Conservation (phyloP, 2,329 filamentous ascomycete genomes). For the Daldinia eschscholtzii region DNA sequence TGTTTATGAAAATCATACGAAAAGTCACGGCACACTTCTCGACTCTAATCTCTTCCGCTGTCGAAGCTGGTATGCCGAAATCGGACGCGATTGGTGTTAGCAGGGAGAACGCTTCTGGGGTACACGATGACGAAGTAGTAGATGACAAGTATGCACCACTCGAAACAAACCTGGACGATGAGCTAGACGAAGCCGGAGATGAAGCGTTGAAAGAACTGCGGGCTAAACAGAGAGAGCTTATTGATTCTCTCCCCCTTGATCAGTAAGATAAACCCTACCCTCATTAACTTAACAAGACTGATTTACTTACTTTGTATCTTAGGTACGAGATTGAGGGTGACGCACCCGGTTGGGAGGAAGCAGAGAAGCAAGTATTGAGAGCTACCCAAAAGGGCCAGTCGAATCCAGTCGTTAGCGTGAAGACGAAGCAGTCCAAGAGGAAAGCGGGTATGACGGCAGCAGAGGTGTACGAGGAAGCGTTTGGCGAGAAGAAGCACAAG, state of each 20-base stretch:
- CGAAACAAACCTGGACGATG: constrained; percentile 79
- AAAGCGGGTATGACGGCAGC: constrained; percentile 72
- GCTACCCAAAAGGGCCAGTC: constrained; percentile 67
- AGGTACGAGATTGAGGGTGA: constrained; percentile 76
- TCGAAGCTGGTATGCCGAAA: constrained; percentile 74
- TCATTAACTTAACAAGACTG: constrained; percentile 4
- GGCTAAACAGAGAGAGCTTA: constrained; percentile 86
- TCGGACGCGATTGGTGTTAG: constrained; percentile 69
- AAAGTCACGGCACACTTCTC: constrained; percentile 87
- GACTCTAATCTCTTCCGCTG: constrained; percentile 78
- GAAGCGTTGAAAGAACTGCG: constrained; percentile 78
- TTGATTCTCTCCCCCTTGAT: constrained; percentile 90
- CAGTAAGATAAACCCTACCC: constrained; percentile 68
- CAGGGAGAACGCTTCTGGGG: constrained; percentile 69
- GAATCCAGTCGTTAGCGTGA: constrained; percentile 81
- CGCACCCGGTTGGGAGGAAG: constrained; percentile 73
- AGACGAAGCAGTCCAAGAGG: constrained; percentile 76
- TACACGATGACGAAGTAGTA: constrained; percentile 76
- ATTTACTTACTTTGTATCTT: constrained; percentile 18
- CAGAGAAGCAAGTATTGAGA: constrained; percentile 79
- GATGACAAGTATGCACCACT: constrained; percentile 78
- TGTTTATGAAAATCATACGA: constrained; percentile 96
- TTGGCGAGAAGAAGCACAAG: constrained; percentile 64
- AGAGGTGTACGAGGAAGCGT: constrained; percentile 72
- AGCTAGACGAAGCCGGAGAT: constrained; percentile 85